Base-by-base conservation (phyloP, 2,329 filamentous ascomycete genomes). In the Fusarium sp. region DNA sequence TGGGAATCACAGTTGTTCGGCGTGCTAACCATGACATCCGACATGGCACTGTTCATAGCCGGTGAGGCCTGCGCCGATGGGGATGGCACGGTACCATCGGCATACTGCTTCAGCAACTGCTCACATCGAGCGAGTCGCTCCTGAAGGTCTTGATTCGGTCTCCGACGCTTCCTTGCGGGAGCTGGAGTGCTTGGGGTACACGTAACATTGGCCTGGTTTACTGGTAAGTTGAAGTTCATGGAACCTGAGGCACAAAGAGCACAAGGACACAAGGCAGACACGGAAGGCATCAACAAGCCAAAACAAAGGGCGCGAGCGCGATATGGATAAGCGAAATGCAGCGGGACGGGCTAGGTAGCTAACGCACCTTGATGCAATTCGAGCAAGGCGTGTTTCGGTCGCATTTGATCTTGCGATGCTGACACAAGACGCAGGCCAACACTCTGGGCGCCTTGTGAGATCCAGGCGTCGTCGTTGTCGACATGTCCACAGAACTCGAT, bases 401-500 rank as follows among this genome's bases (percentile, higher is more conserved):
- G 80, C 89, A 91, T 79, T 89, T 90, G 80, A 90, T 90, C 81
- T 91, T 91, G 75, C 89, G 86, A 76, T 88, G 87, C 77, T 91
- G 89, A 77, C 89, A 91, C 40, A 90, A 82, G 22, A 89, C 87
- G 73, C 88, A 89, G 22, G 87, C 87, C 66, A 89, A 81, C 55
- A 89, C 84, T 73, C 87, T 82, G 16, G 82, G 80, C 14, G 83
- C 80, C 78, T 85, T 87, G 64, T 80, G 79, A 58, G 78, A 73
- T 35, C 73, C 75, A 49, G 78, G 72, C 36, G 77, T 70, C 17
- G 76, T 74, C 61, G 80, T 70, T 35, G 76, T 77, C 69, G 81
- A 82, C 82, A 83, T 83, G 69, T 75, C 77, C 74, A 70, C 33
- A 44, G 60, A 71, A 51, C 70, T 67, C 64, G 68, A 66, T 60